phyloP scores from a whole-genome alignment of 1,284 basidiomycete genomes.

The Ceratobasidium sp. region DNA sequence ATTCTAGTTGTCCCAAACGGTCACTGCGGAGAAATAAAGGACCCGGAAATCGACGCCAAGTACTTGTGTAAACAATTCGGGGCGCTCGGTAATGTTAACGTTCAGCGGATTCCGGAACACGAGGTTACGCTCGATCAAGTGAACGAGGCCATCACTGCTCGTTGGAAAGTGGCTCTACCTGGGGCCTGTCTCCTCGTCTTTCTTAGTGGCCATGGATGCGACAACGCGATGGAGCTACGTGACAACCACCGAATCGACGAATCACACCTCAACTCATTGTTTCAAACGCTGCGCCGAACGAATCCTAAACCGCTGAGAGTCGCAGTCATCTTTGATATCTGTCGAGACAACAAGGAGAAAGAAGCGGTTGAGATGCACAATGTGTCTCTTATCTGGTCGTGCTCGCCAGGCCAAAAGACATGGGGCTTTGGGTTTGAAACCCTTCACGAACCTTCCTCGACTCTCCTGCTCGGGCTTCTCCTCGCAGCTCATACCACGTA shows the following conservation, averaged over 20 bases:
- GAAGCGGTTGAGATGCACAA: background rate
- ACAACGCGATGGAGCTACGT: slow-evolving; percentile 17
- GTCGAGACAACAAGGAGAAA: background rate
- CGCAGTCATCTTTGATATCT: slow-evolving; percentile 22
- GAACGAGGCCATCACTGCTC: background rate
- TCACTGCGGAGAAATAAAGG: background rate
- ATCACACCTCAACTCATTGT: background rate
- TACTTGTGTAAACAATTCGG: background rate
- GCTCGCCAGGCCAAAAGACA: slow-evolving; percentile 2
- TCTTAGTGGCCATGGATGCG: slow-evolving; percentile 22
- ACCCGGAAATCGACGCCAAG: background rate
- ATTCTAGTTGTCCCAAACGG: too few relatives aligned
- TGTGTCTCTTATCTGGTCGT: slow-evolving; percentile 20
- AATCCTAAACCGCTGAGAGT: background rate
- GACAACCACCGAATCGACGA: background rate
- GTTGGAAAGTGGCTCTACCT: background rate
- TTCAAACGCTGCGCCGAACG: background rate
- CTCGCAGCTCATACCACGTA: background rate
- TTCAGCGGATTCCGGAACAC: background rate
- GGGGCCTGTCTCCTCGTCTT: background rate
- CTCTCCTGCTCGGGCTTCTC: background rate
- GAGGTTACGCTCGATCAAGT: background rate
- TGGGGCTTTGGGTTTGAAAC: background rate
- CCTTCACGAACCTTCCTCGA: background rate
- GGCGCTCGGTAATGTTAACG: background rate